Conservation (phyloP, 2,329 filamentous ascomycete genomes). For the Taxawa tesnikishii region DNA sequence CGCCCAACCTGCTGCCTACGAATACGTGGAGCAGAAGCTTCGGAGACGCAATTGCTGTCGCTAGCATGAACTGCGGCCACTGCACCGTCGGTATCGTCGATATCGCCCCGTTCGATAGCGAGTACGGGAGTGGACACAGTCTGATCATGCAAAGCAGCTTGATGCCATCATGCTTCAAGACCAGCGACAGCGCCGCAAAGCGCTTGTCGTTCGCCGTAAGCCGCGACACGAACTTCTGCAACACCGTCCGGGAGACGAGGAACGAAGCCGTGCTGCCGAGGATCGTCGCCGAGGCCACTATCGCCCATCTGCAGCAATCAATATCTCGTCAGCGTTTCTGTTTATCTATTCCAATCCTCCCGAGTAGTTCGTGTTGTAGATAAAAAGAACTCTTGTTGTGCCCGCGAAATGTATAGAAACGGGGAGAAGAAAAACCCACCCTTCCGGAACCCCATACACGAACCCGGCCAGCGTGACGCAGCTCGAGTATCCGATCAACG, state of each 20-base stretch:
- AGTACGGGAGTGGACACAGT: slow-evolving; percentile 85
- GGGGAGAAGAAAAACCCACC: slow-evolving; percentile 37
- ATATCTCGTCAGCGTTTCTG: slow-evolving; percentile 1
- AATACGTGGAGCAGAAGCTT: slow-evolving; percentile 90
- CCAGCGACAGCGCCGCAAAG: slow-evolving; percentile 79
- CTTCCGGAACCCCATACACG: slow-evolving; percentile 58
- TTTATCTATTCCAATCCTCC: too few relatives aligned
- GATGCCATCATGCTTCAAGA: slow-evolving; percentile 79
- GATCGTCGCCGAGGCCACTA: slow-evolving; percentile 68
- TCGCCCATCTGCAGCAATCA: slow-evolving; percentile 64
- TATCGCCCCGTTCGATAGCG: slow-evolving; percentile 84
- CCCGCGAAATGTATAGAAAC: too few relatives aligned
- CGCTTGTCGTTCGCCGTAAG: slow-evolving; percentile 73
- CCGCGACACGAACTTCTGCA: slow-evolving; percentile 66
- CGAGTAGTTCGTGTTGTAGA: too few relatives aligned
- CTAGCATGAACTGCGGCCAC: slow-evolving; percentile 61
- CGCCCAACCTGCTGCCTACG: slow-evolving; percentile 71
- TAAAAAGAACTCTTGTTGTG: too few relatives aligned
- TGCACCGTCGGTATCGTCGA: slow-evolving; percentile 85
- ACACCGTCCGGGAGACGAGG: slow-evolving; percentile 63
- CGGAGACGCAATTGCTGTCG: slow-evolving; percentile 70
- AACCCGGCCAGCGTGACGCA: slow-evolving; percentile 59
- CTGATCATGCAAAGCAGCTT: slow-evolving; percentile 84
- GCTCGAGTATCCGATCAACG: slow-evolving; percentile 76
- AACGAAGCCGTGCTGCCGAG: slow-evolving; percentile 70